phyloP scores from a whole-genome alignment of 2,329 filamentous ascomycete genomes.

The Westerdykella sp. region DNA sequence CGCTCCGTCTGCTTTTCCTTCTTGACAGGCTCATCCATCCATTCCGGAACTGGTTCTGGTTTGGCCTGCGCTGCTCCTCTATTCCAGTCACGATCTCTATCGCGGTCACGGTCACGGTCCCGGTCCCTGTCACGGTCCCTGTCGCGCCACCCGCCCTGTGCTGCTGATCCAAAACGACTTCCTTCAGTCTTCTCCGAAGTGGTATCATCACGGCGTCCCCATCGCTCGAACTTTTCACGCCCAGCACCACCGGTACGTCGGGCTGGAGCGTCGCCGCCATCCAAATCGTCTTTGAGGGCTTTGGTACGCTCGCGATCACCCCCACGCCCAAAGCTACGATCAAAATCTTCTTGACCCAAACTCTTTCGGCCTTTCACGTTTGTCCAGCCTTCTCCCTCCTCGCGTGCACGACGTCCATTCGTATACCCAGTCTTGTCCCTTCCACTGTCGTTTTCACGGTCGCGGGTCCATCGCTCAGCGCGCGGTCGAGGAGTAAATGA shows the following conservation, averaged over 20 bases:
- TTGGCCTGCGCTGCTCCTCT: conserved; percentile 43
- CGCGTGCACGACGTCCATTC: conserved; percentile 38
- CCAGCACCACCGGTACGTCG: conserved; percentile 57
- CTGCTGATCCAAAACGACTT: conserved; percentile 23
- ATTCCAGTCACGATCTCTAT: conserved; percentile 49
- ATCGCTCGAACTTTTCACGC: conserved; percentile 67
- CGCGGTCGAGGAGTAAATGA: conserved; percentile 29
- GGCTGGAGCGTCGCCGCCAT: conserved; percentile 44
- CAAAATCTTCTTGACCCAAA: conserved; percentile 64
- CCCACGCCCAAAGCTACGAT: conserved; percentile 57
- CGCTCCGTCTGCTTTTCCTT: conserved; percentile 65
- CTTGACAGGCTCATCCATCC: conserved; percentile 65
- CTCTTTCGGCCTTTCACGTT: conserved; percentile 68
- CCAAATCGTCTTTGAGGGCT: conserved; percentile 37
- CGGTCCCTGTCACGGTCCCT: conserved; percentile 36
- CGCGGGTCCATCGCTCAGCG: conserved; percentile 38
- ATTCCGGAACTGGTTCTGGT: conserved; percentile 69
- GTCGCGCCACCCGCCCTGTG: conserved; percentile 55
- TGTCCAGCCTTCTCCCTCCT: conserved; percentile 67
- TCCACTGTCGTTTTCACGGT: conserved; percentile 37
- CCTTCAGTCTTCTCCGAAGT: conserved; percentile 43
- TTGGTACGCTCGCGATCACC: conserved; percentile 50
- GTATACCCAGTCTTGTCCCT: conserved; percentile 29
- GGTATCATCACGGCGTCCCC: conserved; percentile 58
- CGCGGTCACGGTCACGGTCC: conserved; percentile 21